Conservation (phyloP, 2,329 filamentous ascomycete species). For the Immersiporthe knoxdaviesiana region DNA sequence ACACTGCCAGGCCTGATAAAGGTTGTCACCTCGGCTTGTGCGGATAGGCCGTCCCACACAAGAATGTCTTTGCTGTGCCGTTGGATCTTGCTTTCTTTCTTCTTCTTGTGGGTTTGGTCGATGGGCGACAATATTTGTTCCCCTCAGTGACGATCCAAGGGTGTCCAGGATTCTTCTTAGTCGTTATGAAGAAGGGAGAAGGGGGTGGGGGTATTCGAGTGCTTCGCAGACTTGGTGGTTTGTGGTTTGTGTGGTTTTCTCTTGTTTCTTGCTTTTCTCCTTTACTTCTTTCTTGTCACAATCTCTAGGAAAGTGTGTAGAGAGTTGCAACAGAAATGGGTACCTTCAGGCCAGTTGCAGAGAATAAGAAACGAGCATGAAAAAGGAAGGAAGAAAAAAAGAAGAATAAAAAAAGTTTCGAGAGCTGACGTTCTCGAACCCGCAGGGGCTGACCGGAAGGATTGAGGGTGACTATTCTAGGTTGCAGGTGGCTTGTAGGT, state of each 20-base stretch:
- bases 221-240: not conserved
- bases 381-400: too few relatives aligned
- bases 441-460: slow-evolving; percentile 13
- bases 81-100: not conserved
- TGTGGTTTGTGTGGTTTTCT: too few relatives aligned
- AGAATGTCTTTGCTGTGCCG: not conserved
- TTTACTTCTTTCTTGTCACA: not conserved
- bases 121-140: not conserved
- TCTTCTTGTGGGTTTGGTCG: not conserved
- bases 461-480: slow-evolving; percentile 23
- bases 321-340: not conserved
- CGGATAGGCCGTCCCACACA: not conserved
- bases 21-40: slow-evolving; percentile 11
- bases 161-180: not conserved
- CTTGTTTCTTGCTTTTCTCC: not conserved
- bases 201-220: not conserved
- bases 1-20: slow-evolving; percentile 4
- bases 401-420: slow-evolving; percentile 9
- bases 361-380: not conserved
- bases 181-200: not conserved
- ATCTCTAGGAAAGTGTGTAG: slow-evolving; percentile 1
- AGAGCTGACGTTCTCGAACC: slow-evolving; percentile 16
- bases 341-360: slow-evolving; percentile 9
- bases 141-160: not conserved
- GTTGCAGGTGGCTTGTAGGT: slow-evolving; percentile 26